Percentiles rank a stretch among this genome's conserved stretches.
These are phyloP conservation scores for Vanrija sp. DNA, from an alignment of 1,284 basidiomycete genomes.

Conservation along the genomic window DNA sequence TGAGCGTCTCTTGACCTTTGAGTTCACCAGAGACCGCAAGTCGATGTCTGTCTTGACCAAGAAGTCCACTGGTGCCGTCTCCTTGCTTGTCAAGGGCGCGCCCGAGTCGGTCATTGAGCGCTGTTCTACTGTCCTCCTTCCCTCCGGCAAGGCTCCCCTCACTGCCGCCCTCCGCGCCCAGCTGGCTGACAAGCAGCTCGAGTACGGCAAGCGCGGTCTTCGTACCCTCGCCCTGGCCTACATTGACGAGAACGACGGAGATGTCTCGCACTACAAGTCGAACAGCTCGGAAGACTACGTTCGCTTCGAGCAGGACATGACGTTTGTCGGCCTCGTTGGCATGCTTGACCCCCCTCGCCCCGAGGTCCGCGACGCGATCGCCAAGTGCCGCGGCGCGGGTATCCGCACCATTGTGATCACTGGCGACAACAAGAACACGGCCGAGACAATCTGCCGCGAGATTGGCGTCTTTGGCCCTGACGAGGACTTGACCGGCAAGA, in stretches of 20 bases:
- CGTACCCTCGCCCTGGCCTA: slow-evolving; percentile 90
- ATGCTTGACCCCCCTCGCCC: slow-evolving; percentile 98
- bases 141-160: slow-evolving; percentile 63
- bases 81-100: slow-evolving; percentile 89
- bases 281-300: slow-evolving; percentile 75
- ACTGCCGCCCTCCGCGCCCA: slow-evolving; percentile 59
- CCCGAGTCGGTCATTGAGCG: slow-evolving; percentile 91
- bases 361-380: slow-evolving; percentile 82
- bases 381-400: slow-evolving; percentile 85
- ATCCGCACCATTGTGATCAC: slow-evolving; percentile 97
- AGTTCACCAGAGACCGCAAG: slow-evolving; percentile 96
- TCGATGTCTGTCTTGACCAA: slow-evolving; percentile 92
- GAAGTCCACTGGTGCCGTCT: slow-evolving; percentile 57
- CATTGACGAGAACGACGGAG: slow-evolving; percentile 69
- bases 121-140: slow-evolving; percentile 69
- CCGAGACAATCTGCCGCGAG: slow-evolving; percentile 92
- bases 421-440: slow-evolving; percentile 97
- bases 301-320: slow-evolving; percentile 83
- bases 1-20: slow-evolving; percentile 83
- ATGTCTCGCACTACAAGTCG: slow-evolving; percentile 73
- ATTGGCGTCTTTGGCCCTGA: slow-evolving; percentile 85
- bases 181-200: slow-evolving; percentile 60
- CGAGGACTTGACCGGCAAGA: slow-evolving; percentile 84
- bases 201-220: slow-evolving; percentile 77
- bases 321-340: slow-evolving; percentile 91